Evolutionary conservation across 202 grass and related monocot genomes (phyloP).

Genomic region (Setaria italica): DNA sequence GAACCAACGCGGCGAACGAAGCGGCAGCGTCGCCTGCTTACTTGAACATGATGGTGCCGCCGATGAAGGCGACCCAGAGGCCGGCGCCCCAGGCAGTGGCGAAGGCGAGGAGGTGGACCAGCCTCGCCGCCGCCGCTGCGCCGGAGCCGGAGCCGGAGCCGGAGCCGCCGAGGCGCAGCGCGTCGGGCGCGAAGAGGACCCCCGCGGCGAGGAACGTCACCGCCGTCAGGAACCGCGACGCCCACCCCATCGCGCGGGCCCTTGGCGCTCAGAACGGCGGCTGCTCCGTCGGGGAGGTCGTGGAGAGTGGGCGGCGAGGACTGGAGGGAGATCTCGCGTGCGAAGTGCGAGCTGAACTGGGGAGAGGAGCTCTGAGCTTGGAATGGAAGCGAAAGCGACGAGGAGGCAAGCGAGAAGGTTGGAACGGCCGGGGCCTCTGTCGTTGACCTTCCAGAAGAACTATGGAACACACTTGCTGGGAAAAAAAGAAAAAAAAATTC

Average conservation of each 20-base stretch:
- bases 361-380: no score
- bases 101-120: constrained; percentile 77
- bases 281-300: no score
- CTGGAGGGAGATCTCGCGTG: no score
- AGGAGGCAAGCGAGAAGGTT: no score
- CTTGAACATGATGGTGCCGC: constrained; percentile 92
- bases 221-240: constrained; percentile 70
- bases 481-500: no score
- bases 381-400: no score
- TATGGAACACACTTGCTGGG: no score
- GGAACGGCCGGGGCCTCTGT: no score
- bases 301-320: no score
- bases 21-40: constrained; percentile 13
- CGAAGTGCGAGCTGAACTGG: no score
- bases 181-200: constrained; percentile 74
- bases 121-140: constrained; percentile 52
- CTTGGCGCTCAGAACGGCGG: no score
- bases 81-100: constrained; percentile 73
- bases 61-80: constrained; percentile 93
- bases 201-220: constrained; percentile 72
- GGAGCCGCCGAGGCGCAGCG: constrained; percentile 45
- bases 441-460: no score
- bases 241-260: constrained; percentile 50
- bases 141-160: constrained; percentile 24
- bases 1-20: background rate